phyloP scores from a whole-genome alignment of 2,329 filamentous ascomycete species.

The Chaetothyriales sp. region DNA sequence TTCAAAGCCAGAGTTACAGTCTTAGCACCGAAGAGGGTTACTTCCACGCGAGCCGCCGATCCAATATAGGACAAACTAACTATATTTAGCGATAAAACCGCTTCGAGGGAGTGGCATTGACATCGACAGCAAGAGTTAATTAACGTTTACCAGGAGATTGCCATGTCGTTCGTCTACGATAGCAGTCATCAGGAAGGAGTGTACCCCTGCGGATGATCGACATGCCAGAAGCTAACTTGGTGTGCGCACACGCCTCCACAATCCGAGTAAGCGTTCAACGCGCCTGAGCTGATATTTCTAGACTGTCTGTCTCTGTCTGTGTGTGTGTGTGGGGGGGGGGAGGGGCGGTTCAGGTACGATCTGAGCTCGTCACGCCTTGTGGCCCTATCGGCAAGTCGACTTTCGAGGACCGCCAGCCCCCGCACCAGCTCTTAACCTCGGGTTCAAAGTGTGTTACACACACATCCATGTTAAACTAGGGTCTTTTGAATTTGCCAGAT shows the following conservation, averaged over 20 bases:
- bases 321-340: no score
- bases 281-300: background rate
- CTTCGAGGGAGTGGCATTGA: background rate
- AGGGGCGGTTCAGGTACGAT: background rate
- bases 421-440: background rate
- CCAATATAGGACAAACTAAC: no score
- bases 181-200: background rate
- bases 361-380: background rate
- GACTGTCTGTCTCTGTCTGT: no score
- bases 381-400: background rate
- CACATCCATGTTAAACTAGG: no score
- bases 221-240: background rate
- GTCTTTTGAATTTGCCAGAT: no score
- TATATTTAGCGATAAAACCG: no score
- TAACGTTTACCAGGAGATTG: background rate
- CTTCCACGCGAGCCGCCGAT: no score
- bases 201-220: background rate
- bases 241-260: no score
- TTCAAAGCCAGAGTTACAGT: no score
- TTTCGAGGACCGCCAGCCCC: no score
- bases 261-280: background rate
- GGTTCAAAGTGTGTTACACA: no score
- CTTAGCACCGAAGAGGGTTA: no score
- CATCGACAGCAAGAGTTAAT: background rate
- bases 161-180: background rate